Percentiles rank a stretch among this genome's conserved stretches.
Conservation (phyloP, 2,329 filamentous ascomycete species). For the Penicillium rolfsii region DNA sequence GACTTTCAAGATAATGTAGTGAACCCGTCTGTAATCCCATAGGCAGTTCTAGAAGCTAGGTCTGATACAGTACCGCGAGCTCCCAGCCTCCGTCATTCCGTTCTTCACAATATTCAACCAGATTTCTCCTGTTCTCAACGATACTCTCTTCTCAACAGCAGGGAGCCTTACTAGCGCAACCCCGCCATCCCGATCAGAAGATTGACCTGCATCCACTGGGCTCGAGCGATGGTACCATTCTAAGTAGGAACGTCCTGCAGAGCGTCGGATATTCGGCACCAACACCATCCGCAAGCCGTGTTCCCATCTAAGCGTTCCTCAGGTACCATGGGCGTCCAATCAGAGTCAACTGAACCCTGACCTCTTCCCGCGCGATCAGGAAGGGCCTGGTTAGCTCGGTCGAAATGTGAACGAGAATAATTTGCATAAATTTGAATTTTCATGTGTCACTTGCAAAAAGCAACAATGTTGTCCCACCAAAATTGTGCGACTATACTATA, state of each 20-base stretch:
- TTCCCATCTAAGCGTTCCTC: constrained; percentile 8
- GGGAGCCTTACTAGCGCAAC: not conserved
- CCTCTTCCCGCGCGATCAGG: constrained; percentile 20
- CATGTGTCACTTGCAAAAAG: not conserved
- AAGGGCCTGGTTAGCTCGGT: not conserved
- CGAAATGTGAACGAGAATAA: not conserved
- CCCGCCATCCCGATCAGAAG: constrained; percentile 5
- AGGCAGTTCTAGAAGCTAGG: not conserved
- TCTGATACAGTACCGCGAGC: not conserved
- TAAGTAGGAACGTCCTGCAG: constrained; percentile 8
- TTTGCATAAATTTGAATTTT: not conserved
- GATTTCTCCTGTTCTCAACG: not conserved
- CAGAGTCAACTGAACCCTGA: not conserved
- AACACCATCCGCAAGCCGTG: constrained; percentile 17
- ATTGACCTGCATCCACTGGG: constrained; percentile 6
- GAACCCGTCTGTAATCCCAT: not conserved
- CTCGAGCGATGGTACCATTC: constrained; percentile 16
- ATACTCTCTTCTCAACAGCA: not conserved
- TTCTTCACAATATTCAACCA: not conserved
- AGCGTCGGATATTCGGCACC: constrained; percentile 24
- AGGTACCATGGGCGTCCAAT: constrained; percentile 18
- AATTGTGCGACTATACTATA: not conserved
- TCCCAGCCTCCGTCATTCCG: not conserved
- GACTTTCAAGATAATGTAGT: not conserved
- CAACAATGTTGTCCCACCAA: not conserved